These are phyloP conservation scores for Medicago arabica DNA, from an alignment of 306 rosid species.

Conservation along the genomic window DNA sequence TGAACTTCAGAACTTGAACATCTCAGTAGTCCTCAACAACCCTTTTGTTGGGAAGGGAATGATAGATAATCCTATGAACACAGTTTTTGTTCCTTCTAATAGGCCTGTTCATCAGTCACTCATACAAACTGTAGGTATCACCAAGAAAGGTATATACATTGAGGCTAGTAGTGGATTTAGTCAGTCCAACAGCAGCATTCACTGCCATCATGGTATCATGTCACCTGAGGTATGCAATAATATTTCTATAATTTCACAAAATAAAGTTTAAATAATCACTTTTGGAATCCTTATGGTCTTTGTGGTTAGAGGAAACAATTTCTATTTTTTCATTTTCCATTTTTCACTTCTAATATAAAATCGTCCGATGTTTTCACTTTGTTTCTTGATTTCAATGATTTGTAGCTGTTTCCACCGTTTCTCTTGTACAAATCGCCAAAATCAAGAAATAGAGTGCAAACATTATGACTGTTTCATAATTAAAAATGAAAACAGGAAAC, in stretches of 20 bases:
- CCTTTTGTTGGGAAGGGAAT: slow-evolving; percentile 85
- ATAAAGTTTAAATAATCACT: background rate
- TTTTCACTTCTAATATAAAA: no score
- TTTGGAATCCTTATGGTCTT: background rate
- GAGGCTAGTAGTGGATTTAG: slow-evolving; percentile 92
- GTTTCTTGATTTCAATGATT: slow-evolving; percentile 11
- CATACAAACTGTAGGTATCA: slow-evolving; percentile 88
- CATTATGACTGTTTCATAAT: background rate
- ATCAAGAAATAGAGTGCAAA: background rate
- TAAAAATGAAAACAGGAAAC: background rate
- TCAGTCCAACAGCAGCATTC: slow-evolving; percentile 82
- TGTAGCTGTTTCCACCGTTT: background rate
- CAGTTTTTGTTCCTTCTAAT: slow-evolving; percentile 72
- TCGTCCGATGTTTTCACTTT: background rate
- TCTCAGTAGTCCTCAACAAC: slow-evolving; percentile 66
- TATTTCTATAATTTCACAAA: slow-evolving; percentile 10
- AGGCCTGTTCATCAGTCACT: slow-evolving; percentile 65
- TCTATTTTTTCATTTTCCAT: no score
- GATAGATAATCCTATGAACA: slow-evolving; percentile 95
- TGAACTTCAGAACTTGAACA: slow-evolving; percentile 70
- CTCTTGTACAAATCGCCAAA: background rate
- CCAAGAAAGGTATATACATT: slow-evolving; percentile 81
- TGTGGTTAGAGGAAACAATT: background rate
- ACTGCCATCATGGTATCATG: slow-evolving; percentile 89
- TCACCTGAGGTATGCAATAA: slow-evolving; percentile 83